phyloP scores from a whole-genome alignment of 2,329 filamentous ascomycete genomes.

The Diaporthe capsici region DNA sequence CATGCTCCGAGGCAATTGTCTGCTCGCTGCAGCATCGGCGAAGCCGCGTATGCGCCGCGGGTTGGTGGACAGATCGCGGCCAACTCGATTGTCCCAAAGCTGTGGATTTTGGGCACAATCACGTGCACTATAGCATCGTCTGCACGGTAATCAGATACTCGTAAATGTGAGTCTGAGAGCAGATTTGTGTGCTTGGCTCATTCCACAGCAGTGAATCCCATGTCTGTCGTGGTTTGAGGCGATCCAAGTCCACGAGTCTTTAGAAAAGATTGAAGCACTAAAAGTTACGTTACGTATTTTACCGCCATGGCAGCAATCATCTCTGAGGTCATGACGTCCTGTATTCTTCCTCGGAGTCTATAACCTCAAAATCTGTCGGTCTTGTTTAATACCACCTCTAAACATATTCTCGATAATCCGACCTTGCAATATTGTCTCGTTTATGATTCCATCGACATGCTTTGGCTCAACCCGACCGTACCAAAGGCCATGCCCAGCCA shows the following conservation, averaged over 20 bases:
- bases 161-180: not conserved
- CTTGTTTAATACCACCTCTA: slow-evolving; percentile 74
- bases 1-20: not conserved
- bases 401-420: slow-evolving; percentile 80
- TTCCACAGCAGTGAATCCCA: not conserved
- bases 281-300: slow-evolving; percentile 31
- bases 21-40: not conserved
- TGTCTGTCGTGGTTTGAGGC: not conserved
- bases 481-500: slow-evolving; percentile 83
- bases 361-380: slow-evolving; percentile 67
- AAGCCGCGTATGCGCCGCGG: too few species aligned
- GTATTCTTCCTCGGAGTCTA: slow-evolving; percentile 45
- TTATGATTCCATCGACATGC: slow-evolving; percentile 82
- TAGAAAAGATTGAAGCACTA: not conserved
- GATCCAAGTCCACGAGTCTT: not conserved
- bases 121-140: slow-evolving; percentile 3
- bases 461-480: slow-evolving; percentile 83
- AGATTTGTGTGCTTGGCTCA: not conserved
- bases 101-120: not conserved
- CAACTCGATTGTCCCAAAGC: not conserved
- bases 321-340: slow-evolving; percentile 2
- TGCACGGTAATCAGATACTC: not conserved
- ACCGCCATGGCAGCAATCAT: not conserved
- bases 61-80: not conserved
- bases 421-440: slow-evolving; percentile 77